Conservation (phyloP, 768 basidiomycete genomes). For the Pleurotus salmoneostramineus region DNA sequence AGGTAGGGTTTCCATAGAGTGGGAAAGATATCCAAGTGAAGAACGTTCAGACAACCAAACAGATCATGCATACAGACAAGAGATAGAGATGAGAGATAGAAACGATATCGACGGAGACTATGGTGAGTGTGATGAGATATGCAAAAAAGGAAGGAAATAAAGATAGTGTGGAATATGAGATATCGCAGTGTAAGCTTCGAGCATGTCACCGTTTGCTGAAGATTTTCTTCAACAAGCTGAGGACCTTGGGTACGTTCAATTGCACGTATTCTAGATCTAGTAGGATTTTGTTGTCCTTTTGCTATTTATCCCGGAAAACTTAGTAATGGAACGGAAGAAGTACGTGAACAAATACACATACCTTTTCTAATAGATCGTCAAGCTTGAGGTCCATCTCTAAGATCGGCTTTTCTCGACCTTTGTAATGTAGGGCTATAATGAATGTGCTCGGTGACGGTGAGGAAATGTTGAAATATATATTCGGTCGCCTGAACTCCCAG, state of each 20-base stretch:
- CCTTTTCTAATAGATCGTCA: slow-evolving; percentile 96
- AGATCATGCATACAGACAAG: too few relatives aligned
- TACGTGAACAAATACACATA: slow-evolving; percentile 26
- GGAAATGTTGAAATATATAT: slow-evolving; percentile 98
- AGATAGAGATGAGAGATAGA: too few relatives aligned
- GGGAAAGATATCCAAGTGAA: too few relatives aligned
- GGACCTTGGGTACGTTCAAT: slow-evolving; percentile 91
- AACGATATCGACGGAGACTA: too few relatives aligned
- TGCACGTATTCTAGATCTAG: slow-evolving; percentile 97
- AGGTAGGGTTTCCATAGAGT: background rate
- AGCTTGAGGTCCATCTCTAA: slow-evolving; percentile 99
- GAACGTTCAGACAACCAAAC: too few relatives aligned
- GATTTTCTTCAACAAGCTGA: slow-evolving; percentile 89
- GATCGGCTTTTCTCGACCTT: slow-evolving; percentile 98
- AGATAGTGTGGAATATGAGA: slow-evolving; percentile 17
- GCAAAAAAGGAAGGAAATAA: slow-evolving; percentile 8
- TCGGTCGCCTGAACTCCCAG: slow-evolving; percentile 64
- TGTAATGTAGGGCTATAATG: slow-evolving; percentile 98
- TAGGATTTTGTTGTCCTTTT: slow-evolving; percentile 97
- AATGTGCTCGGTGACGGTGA: slow-evolving; percentile 97
- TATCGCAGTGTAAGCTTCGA: slow-evolving; percentile 23
- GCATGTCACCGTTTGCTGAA: slow-evolving; percentile 72
- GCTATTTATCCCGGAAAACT: slow-evolving; percentile 41
- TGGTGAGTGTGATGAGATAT: background rate
- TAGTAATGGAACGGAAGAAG: slow-evolving; percentile 7